Evolutionary conservation across 441 rosid genomes (phyloP), one percentile per base, ranked within the genome.

Genomic region (Manihot esculenta): DNA sequence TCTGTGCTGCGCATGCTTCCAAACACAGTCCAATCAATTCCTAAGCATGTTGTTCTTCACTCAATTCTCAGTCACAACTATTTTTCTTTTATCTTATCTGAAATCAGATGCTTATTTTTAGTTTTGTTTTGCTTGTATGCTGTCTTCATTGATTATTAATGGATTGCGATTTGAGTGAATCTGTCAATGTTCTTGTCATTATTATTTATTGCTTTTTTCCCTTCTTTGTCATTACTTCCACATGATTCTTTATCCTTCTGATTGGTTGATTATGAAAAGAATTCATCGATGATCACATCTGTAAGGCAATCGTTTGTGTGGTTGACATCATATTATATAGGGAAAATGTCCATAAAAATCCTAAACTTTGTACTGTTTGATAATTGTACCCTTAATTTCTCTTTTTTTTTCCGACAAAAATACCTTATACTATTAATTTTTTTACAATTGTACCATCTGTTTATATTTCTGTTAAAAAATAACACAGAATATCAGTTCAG

Each of bases 21-120:
- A 61, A 20, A 62, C 9, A 9, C n/a, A 26, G 41, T 26, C 24
- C 38, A 17, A 9, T 45, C 48, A 47, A 18, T 64, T 64, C 23
- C 55, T 47, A 15, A 55, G 21, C 65, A 45, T 69, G 58, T 47
- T 62, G 17, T 8, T 33, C 20, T 69, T n/a, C 62, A 48, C 61
- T 23, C 51, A 21, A 42, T 30, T 66, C 13, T 33, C 27, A n/a
- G n/a, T n/a, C n/a, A 18, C 10, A 20, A 49, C 9, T 4, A 27
- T 71, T 23, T 51, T 7, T 35, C 47, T 21, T 4, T 68, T 42
- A 8, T 26, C 27, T 23, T 20, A 2, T n/a, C 12, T 7, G 47
- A 5, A 13, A 17, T 47, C 24, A 12, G 55, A 44, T 69, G 15
- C n/a, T 35, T 26, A 7, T 27, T 18, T 69, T 35, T 54, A 24